Percentiles rank a stretch among this genome's conserved stretches.
Evolutionary conservation across 768 basidiomycete genomes (phyloP).

Genomic region (Gloeophyllum trabeum): DNA sequence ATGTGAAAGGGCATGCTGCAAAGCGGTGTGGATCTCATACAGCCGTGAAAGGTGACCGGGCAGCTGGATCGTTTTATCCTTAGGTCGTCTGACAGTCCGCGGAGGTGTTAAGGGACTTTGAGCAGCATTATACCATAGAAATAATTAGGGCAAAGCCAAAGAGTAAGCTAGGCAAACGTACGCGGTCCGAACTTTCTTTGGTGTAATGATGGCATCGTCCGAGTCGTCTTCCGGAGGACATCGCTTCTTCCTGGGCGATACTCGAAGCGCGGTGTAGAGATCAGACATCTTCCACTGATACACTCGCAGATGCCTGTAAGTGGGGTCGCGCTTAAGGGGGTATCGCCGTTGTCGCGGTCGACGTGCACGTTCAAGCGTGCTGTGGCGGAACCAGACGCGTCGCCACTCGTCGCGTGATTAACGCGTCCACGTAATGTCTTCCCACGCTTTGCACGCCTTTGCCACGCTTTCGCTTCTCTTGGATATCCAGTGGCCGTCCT

Average conservation of each 20-base stretch:
- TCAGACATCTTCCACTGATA: constrained; percentile 53
- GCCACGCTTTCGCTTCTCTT: no score
- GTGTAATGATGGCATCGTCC: constrained; percentile 47
- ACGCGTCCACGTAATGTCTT: constrained; percentile 22
- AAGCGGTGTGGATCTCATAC: constrained; percentile 48
- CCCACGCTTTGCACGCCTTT: constrained; percentile 10
- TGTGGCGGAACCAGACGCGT: no score
- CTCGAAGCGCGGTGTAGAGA: constrained; percentile 46
- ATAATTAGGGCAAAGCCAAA: background rate
- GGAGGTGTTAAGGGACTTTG: constrained; percentile 53
- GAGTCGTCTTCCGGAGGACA: constrained; percentile 32
- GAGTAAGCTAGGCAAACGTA: constrained; percentile 27
- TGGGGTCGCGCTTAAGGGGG: no score
- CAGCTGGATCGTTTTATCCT: constrained; percentile 21
- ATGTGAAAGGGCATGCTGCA: constrained; percentile 79
- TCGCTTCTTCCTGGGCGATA: constrained; percentile 68
- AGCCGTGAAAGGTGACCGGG: constrained; percentile 54
- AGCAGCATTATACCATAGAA: constrained; percentile 1
- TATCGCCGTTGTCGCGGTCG: no score
- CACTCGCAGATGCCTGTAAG: no score
- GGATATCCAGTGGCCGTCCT: no score
- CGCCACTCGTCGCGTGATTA: constrained; percentile 11
- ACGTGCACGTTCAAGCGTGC: no score
- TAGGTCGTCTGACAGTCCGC: constrained; percentile 27
- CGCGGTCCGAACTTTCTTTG: constrained; percentile 57